phyloP scores from a whole-genome alignment of 768 basidiomycete genomes.

The Tulasnella sp. region DNA sequence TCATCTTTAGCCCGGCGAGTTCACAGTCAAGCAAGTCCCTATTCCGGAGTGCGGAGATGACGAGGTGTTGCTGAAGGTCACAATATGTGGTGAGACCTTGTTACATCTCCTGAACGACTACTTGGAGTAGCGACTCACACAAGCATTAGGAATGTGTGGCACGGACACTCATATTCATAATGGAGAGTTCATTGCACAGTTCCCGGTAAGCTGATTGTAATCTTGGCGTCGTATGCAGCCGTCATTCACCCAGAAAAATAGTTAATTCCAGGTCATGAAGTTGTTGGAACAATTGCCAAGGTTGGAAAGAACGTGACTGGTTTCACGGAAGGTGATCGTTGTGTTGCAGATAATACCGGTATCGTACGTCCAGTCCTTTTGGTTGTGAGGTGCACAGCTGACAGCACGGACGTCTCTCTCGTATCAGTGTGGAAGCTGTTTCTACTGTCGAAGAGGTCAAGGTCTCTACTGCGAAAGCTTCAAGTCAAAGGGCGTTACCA shows the following conservation, averaged over 20 bases:
- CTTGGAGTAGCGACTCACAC: too few species aligned
- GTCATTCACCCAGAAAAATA: too few species aligned
- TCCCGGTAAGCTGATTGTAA: constrained; percentile 55
- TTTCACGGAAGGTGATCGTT: constrained; percentile 65
- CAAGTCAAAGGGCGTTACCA: constrained; percentile 60
- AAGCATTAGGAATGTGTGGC: constrained; percentile 43
- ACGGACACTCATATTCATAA: constrained; percentile 55
- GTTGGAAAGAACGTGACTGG: constrained; percentile 70
- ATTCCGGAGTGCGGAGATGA: constrained; percentile 52
- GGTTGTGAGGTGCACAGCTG: constrained; percentile 7
- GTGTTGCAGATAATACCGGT: constrained; percentile 67
- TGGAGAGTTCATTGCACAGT: constrained; percentile 59
- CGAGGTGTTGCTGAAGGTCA: constrained; percentile 65
- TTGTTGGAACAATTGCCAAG: constrained; percentile 57
- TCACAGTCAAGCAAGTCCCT: constrained; percentile 53
- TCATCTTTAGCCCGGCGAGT: constrained; percentile 47
- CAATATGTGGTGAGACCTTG: constrained; percentile 10
- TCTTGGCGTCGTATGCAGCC: constrained; percentile 18
- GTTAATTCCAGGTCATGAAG: constrained; percentile 65
- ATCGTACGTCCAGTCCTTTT: constrained; percentile 36
- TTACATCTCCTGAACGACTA: background rate
- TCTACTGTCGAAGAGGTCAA: constrained; percentile 78
- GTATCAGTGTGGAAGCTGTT: constrained; percentile 63
- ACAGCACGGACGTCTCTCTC: constrained; percentile 8
- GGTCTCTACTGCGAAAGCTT: constrained; percentile 77